Evolutionary conservation across 441 rosid genomes (phyloP).

Genomic region (Gossypium schwendimanii): DNA sequence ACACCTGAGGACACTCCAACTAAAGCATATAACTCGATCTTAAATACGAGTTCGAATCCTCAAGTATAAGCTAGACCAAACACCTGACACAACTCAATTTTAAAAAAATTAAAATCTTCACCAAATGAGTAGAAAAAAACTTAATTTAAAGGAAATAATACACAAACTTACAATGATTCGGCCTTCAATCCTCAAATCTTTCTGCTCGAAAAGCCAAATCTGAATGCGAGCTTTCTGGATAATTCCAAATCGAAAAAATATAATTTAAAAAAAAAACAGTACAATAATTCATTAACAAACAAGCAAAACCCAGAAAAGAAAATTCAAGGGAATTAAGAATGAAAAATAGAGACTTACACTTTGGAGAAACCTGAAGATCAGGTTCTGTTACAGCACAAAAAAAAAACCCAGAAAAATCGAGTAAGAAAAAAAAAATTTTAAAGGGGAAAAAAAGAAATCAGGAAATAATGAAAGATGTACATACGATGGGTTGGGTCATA

Average conservation of each 20-base stretch:
- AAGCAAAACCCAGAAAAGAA: not conserved
- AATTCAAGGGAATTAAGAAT: not conserved
- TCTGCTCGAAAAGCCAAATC: slow-evolving; percentile 96
- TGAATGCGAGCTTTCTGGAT: slow-evolving; percentile 69
- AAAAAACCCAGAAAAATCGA: not conserved
- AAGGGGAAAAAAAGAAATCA: slow-evolving; percentile 5
- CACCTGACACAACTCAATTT: not conserved
- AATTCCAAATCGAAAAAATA: not conserved
- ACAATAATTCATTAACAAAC: slow-evolving; percentile 7
- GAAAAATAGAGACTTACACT: slow-evolving; percentile 46
- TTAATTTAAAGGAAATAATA: not conserved
- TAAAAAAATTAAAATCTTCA: not conserved
- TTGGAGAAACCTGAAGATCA: slow-evolving; percentile 88
- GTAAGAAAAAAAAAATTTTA: not conserved
- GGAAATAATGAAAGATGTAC: not conserved
- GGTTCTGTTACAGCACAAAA: slow-evolving; percentile 38
- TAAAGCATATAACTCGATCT: too few relatives aligned
- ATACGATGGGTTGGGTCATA: slow-evolving; percentile 87
- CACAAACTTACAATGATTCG: slow-evolving; percentile 64
- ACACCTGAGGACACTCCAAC: too few relatives aligned
- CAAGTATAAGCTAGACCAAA: too few relatives aligned
- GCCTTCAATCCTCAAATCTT: slow-evolving; percentile 83
- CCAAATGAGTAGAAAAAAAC: not conserved
- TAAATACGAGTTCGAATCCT: too few relatives aligned
- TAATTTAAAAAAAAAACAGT: not conserved